Percentiles rank a stretch among this genome's conserved stretches.
phyloP scores from a whole-genome alignment of 1,284 basidiomycete genomes.

The Meira miltonrushii region DNA sequence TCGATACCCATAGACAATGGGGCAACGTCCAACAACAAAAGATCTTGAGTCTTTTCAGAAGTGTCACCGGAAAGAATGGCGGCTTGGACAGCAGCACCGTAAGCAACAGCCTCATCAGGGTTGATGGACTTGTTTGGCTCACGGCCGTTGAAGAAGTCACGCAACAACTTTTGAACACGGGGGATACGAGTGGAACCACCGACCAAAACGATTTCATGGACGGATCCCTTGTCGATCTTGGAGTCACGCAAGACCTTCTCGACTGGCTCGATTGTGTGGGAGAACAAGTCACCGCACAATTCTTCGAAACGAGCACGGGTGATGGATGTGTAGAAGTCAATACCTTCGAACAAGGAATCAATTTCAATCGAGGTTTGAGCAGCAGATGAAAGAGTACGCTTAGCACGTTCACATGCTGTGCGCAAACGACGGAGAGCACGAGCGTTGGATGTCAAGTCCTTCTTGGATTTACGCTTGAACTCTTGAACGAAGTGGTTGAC shows the following conservation, averaged over 20 bases:
- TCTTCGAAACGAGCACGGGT: conserved; percentile 99
- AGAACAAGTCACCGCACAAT: conserved; percentile 95
- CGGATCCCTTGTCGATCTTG: conserved; percentile 85
- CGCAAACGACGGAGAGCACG: conserved; percentile 96
- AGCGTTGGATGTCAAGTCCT: conserved; percentile 84
- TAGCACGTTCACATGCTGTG: conserved; percentile 96
- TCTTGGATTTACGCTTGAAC: conserved; percentile 99
- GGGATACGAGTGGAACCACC: conserved; percentile 99
- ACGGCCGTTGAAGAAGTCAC: conserved; percentile 91
- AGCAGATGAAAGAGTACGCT: conserved; percentile 94
- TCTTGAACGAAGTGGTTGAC: conserved; percentile 97
- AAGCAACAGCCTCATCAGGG: conserved; percentile 98
- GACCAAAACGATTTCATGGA: conserved; percentile 95
- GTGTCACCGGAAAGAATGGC: conserved; percentile 97
- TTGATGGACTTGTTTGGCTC: conserved; percentile 69
- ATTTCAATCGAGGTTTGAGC: conserved; percentile 96
- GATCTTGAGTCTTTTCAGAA: conserved; percentile 94
- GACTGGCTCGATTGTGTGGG: conserved; percentile 90
- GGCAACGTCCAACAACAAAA: conserved; percentile 92
- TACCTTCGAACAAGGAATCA: conserved; percentile 94
- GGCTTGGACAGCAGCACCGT: conserved; percentile 98
- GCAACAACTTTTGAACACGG: conserved; percentile 93
- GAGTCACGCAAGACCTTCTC: conserved; percentile 97
- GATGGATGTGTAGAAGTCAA: conserved; percentile 97
- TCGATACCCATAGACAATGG: conserved; percentile 94